phyloP scores from a whole-genome alignment of 192 early-diverging fungal genomes.

The Spizellomyces sp. region DNA sequence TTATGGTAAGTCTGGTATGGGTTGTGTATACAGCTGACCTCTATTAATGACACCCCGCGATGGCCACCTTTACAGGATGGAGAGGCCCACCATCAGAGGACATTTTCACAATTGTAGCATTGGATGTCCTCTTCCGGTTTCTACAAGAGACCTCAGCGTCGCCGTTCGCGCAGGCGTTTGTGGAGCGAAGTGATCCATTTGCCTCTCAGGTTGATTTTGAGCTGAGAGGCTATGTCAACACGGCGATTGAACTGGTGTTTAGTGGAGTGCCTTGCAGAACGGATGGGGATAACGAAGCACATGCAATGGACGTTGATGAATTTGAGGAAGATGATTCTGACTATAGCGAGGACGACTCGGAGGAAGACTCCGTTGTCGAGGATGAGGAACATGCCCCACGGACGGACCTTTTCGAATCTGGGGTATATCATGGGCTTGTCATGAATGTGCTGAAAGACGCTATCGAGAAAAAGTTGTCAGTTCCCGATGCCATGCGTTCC shows the following conservation, averaged over 20 bases:
- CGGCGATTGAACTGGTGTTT: constrained; percentile 65
- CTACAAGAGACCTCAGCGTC: constrained; percentile 71
- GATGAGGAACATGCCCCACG: constrained; percentile 6
- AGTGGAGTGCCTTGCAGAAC: constrained; percentile 54
- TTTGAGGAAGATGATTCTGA: constrained; percentile 31
- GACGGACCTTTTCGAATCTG: constrained; percentile 62
- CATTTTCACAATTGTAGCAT: constrained; percentile 55
- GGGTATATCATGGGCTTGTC: constrained; percentile 45
- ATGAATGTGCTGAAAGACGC: constrained; percentile 28
- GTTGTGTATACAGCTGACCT: background rate
- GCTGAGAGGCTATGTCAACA: constrained; percentile 54
- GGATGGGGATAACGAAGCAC: constrained; percentile 19
- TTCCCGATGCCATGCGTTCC: constrained; percentile 19
- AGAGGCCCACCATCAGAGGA: constrained; percentile 70
- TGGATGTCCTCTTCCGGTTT: constrained; percentile 75
- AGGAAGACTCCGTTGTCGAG: constrained; percentile 13
- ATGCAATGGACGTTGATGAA: background rate
- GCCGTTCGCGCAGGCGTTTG: constrained; percentile 76
- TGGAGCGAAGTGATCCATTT: constrained; percentile 66
- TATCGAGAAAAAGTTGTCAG: background rate
- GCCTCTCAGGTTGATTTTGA: constrained; percentile 65
- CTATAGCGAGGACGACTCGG: constrained; percentile 23
- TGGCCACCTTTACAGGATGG: constrained; percentile 56
- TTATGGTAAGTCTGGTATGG: constrained; percentile 30
- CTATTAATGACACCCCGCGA: constrained; percentile 24